Conservation (phyloP, 2,329 filamentous ascomycete species). For the Thelonectria blattea region DNA sequence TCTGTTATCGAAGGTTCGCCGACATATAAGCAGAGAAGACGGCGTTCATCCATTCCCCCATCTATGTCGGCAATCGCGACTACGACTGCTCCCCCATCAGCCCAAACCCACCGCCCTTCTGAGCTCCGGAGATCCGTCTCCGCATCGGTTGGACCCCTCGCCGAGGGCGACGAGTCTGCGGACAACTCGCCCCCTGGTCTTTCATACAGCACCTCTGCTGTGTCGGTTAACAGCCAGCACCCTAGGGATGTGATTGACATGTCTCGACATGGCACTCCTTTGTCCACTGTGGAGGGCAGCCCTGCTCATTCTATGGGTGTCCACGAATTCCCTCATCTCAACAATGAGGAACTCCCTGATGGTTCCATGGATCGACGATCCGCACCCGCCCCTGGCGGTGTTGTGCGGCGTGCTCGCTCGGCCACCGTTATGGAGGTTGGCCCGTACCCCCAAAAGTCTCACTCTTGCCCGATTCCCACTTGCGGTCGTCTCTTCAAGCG, state of each 20-base stretch:
- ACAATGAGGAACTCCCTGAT: constrained; percentile 67
- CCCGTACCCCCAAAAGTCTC: constrained; percentile 96
- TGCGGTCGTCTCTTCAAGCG: constrained; percentile 98
- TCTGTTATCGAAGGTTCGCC: constrained; percentile 97
- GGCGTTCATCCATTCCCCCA: constrained; percentile 90
- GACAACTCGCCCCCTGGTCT: constrained; percentile 81
- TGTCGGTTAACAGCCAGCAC: constrained; percentile 68
- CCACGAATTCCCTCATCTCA: constrained; percentile 70
- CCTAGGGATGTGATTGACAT: constrained; percentile 82
- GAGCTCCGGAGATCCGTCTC: constrained; percentile 92
- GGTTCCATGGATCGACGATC: constrained; percentile 60
- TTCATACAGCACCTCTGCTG: constrained; percentile 72
- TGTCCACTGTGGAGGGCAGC: constrained; percentile 84
- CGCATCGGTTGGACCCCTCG: constrained; percentile 79
- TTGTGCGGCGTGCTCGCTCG: constrained; percentile 87
- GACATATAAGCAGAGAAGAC: constrained; percentile 96
- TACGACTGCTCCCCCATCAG: constrained; percentile 67
- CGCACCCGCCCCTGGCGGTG: constrained; percentile 74
- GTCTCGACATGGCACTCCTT: constrained; percentile 89
- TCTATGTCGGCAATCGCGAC: constrained; percentile 73
- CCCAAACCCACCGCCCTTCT: constrained; percentile 76
- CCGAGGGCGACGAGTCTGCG: constrained; percentile 78
- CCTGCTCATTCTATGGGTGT: constrained; percentile 74
- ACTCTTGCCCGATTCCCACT: constrained; percentile 98
- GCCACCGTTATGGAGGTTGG: constrained; percentile 96